Evolutionary conservation across 2,329 filamentous ascomycete species (phyloP).

Genomic region (Penicillium janthinellum): DNA sequence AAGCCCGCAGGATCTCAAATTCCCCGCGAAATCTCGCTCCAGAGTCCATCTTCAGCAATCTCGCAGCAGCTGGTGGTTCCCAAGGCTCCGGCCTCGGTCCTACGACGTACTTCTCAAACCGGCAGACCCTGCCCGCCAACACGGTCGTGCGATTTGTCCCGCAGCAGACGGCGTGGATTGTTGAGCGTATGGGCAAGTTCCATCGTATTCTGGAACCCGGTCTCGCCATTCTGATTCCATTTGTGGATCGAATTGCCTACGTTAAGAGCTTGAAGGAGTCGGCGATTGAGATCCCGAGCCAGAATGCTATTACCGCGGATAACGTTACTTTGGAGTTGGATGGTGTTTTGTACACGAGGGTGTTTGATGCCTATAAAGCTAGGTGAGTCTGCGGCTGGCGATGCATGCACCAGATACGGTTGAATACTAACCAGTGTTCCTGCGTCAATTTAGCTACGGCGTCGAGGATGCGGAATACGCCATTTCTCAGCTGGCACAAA

Average conservation of each 20-base stretch:
- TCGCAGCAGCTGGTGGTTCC: conserved; percentile 28
- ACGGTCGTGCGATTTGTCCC: conserved; percentile 95
- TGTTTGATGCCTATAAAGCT: conserved; percentile 98
- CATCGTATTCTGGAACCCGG: conserved; percentile 90
- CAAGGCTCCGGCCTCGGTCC: conserved; percentile 45
- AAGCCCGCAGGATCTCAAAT: conserved; percentile 35
- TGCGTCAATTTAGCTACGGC: conserved; percentile 68
- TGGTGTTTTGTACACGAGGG: conserved; percentile 90
- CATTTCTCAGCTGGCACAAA: conserved; percentile 96
- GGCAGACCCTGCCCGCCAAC: conserved; percentile 76
- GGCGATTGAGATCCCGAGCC: conserved; percentile 94
- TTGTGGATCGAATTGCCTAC: conserved; percentile 94
- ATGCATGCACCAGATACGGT: too few species aligned
- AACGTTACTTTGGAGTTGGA: conserved; percentile 97
- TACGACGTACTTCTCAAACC: conserved; percentile 75
- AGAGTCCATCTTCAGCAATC: conserved; percentile 37
- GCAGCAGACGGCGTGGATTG: conserved; percentile 99
- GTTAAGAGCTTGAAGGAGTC: conserved; percentile 97
- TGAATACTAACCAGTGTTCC: not conserved
- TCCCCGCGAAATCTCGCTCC: conserved; percentile 32
- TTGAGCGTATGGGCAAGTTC: conserved; percentile 99
- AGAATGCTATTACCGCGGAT: conserved; percentile 97
- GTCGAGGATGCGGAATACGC: conserved; percentile 99
- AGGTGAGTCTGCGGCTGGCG: conserved; percentile 58
- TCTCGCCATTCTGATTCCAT: conserved; percentile 82